Conservation (phyloP, 2,329 filamentous ascomycete genomes). For the Paramyrothecium roridum region DNA sequence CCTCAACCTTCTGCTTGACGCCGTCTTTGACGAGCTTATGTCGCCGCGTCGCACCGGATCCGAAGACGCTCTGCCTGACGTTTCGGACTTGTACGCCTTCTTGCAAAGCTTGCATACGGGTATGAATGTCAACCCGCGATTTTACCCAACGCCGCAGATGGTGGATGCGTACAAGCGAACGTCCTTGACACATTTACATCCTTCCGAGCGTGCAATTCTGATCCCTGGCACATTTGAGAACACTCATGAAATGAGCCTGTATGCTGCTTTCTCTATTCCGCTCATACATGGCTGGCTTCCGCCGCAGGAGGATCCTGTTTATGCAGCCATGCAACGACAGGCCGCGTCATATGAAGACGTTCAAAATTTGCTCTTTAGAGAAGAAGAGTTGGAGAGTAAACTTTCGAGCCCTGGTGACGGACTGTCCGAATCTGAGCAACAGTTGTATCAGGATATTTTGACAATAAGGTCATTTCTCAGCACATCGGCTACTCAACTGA, state of each 20-base stretch:
- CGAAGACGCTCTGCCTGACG: conserved; percentile 72
- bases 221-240: conserved; percentile 77
- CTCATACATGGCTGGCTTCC: conserved; percentile 94
- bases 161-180: conserved; percentile 46
- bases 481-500: conserved; percentile 82
- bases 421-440: conserved; percentile 70
- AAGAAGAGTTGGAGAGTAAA: conserved; percentile 85
- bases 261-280: conserved; percentile 83
- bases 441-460: conserved; percentile 76
- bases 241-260: conserved; percentile 85
- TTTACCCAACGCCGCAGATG: conserved; percentile 58
- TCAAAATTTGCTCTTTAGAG: conserved; percentile 81
- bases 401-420: conserved; percentile 45
- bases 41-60: conserved; percentile 64
- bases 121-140: conserved; percentile 96
- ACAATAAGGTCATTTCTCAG: conserved; percentile 81
- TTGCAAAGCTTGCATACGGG: conserved; percentile 87
- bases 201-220: conserved; percentile 42
- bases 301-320: conserved; percentile 60
- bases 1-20: conserved; percentile 78
- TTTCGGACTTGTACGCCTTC: conserved; percentile 84
- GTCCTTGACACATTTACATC: conserved; percentile 50
- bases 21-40: conserved; percentile 90
- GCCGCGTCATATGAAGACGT: conserved; percentile 89
- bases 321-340: conserved; percentile 67